Percentiles rank a stretch among this genome's conserved stretches.
These are phyloP conservation scores for Venturiaceae sp. DNA, from an alignment of 2,329 filamentous ascomycete species.

Conservation along the genomic window DNA sequence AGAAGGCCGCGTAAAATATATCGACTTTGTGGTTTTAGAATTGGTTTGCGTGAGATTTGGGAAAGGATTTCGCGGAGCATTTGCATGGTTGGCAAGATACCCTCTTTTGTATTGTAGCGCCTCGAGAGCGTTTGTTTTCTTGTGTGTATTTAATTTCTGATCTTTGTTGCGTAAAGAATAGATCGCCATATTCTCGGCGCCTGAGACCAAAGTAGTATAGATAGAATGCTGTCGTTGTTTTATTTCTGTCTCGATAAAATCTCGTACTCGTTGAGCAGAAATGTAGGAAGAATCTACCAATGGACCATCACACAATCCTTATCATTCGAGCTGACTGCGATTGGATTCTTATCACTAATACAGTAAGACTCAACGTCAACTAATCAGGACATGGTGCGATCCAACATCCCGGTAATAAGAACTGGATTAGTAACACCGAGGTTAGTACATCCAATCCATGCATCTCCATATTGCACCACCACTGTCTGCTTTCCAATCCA, in stretches of 20 bases:
- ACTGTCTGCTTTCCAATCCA: background rate
- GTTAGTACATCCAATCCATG: background rate
- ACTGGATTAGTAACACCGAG: background rate
- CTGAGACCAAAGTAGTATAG: background rate
- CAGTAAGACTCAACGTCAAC: too few relatives aligned
- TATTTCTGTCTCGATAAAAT: too few relatives aligned
- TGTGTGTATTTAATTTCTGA: background rate
- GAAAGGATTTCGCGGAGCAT: background rate
- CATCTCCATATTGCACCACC: background rate
- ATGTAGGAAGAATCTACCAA: too few relatives aligned
- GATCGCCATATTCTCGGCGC: background rate
- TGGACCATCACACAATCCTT: too few relatives aligned
- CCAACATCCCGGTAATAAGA: background rate
- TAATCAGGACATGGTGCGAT: too few relatives aligned
- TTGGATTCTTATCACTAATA: too few relatives aligned
- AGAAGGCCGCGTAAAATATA: constrained; percentile 31
- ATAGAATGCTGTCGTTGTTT: too few relatives aligned
- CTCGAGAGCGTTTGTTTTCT: background rate
- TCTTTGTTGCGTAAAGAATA: background rate
- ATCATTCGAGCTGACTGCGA: too few relatives aligned
- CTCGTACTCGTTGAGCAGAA: too few relatives aligned
- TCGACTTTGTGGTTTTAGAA: background rate
- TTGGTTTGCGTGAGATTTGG: background rate
- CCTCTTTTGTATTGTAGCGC: background rate
- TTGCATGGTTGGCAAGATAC: background rate